A percentile compares a stretch with the other conserved stretches of the same genome.
These are phyloP conservation scores for Epichloe sylvatica DNA, from an alignment of 2,329 filamentous ascomycete genomes.

Conservation along the genomic window DNA sequence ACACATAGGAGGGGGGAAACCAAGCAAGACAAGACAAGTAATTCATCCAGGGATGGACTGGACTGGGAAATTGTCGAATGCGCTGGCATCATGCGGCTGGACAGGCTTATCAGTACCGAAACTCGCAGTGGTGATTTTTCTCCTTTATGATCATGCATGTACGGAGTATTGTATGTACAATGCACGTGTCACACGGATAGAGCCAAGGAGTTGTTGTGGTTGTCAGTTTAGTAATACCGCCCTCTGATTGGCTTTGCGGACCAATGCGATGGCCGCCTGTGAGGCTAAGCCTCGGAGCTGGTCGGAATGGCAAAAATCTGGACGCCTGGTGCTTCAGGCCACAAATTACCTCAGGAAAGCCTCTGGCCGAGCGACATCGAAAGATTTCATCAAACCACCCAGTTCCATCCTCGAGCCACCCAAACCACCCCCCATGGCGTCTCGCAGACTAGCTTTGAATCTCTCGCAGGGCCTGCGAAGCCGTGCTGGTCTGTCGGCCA, in stretches of 20 bases:
- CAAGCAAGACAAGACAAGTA: no score
- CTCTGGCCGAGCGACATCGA: conserved; percentile 30
- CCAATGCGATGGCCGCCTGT: conserved; percentile 2
- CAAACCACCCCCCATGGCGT: conserved; percentile 63
- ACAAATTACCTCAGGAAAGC: conserved; percentile 31
- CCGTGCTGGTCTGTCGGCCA: conserved; percentile 68
- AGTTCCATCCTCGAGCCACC: conserved; percentile 32
- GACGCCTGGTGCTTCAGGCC: conserved; percentile 25
- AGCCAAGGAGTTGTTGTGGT: no score
- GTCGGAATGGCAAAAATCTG: conserved; percentile 28
- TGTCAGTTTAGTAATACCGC: conserved; percentile 17
- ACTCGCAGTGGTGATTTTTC: no score
- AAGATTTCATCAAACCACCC: conserved; percentile 44
- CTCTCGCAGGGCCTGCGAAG: conserved; percentile 80
- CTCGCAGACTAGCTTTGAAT: conserved; percentile 91
- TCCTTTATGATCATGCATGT: no score
- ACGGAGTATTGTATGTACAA: no score
- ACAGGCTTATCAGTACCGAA: no score
- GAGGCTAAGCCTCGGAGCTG: conserved; percentile 24
- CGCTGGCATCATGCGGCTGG: no score
- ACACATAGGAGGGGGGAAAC: no score
- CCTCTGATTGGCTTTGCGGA: conserved; percentile 20
- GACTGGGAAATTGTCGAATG: no score
- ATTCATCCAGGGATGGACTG: no score
- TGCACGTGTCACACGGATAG: no score